Conservation (phyloP, 1,139 yeast species). For the Blastobotrys persicus region DNA sequence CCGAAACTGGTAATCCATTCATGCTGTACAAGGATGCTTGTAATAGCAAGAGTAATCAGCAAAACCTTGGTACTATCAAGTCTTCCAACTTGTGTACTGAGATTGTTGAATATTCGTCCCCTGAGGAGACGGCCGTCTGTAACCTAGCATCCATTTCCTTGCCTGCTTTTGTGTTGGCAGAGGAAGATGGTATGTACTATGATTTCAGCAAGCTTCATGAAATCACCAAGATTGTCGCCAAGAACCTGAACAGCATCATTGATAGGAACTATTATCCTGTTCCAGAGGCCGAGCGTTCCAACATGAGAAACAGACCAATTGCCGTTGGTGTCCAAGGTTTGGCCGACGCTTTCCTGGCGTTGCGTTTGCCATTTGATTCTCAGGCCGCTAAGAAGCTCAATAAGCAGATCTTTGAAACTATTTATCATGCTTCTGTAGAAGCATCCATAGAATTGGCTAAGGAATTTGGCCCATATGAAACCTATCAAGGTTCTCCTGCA, state of each 20-base stretch:
- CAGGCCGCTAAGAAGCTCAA: slow-evolving; percentile 67
- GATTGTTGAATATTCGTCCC: slow-evolving; percentile 82
- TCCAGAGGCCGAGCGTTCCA: slow-evolving; percentile 63
- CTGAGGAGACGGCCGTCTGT: slow-evolving; percentile 89
- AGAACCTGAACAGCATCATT: slow-evolving; percentile 72
- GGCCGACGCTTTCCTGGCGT: slow-evolving; percentile 77
- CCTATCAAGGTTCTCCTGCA: slow-evolving; percentile 79
- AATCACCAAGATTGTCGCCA: slow-evolving; percentile 69
- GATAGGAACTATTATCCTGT: slow-evolving; percentile 82
- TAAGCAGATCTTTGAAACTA: slow-evolving; percentile 82
- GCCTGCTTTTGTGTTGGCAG: slow-evolving; percentile 59
- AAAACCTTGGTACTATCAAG: slow-evolving; percentile 83
- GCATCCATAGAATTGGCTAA: slow-evolving; percentile 73
- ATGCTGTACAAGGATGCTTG: slow-evolving; percentile 89
- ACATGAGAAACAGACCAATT: slow-evolving; percentile 77
- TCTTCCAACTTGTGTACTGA: slow-evolving; percentile 89
- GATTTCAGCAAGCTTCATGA: slow-evolving; percentile 70
- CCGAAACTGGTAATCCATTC: slow-evolving; percentile 91
- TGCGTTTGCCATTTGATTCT: slow-evolving; percentile 79
- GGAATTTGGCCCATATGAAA: slow-evolving; percentile 61
- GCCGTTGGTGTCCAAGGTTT: slow-evolving; percentile 90
- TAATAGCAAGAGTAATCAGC: slow-evolving; percentile 77
- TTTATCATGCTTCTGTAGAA: slow-evolving; percentile 83
- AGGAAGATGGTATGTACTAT: slow-evolving; percentile 53
- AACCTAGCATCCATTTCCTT: slow-evolving; percentile 84